phyloP scores from a whole-genome alignment of 306 rosid genomes.

The Casuarina glauca region DNA sequence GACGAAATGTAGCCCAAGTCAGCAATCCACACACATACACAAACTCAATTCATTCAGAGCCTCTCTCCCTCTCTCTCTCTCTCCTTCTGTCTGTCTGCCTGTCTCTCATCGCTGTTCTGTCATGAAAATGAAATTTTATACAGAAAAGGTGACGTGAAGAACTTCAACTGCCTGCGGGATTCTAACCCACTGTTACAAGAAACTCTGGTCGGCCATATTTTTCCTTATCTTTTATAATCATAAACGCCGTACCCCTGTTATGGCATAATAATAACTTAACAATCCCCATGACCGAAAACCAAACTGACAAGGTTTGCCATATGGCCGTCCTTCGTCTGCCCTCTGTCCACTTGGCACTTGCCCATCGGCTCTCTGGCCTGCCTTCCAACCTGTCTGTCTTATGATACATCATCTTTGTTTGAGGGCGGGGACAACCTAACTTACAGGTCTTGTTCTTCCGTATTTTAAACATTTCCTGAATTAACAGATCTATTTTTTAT shows the following conservation, averaged over 20 bases:
- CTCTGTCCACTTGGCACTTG: slow-evolving; percentile 35
- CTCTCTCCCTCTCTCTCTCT: slow-evolving; percentile 18
- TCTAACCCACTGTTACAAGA: slow-evolving; percentile 58
- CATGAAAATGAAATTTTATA: slow-evolving; percentile 49
- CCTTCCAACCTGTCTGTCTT: slow-evolving; percentile 3
- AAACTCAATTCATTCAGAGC: neutral
- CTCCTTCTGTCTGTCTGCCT: slow-evolving; percentile 5
- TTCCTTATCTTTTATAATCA: slow-evolving; percentile 11
- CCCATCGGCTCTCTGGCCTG: slow-evolving; percentile 11
- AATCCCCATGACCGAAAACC: slow-evolving; percentile 13
- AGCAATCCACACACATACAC: slow-evolving; percentile 41
- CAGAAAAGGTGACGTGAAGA: slow-evolving; percentile 76
- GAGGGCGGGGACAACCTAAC: slow-evolving; percentile 31
- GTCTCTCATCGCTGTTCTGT: slow-evolving; percentile 13
- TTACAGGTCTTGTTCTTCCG: slow-evolving; percentile 22
- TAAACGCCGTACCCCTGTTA: neutral
- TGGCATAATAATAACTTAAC: neutral
- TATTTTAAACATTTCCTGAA: slow-evolving; percentile 11
- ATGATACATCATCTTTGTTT: slow-evolving; percentile 27
- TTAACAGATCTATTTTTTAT: neutral
- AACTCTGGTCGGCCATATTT: slow-evolving; percentile 61
- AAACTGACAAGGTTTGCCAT: neutral
- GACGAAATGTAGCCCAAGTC: slow-evolving; percentile 66
- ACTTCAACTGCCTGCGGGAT: slow-evolving; percentile 58
- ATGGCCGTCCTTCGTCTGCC: slow-evolving; percentile 37